Percentiles rank a stretch among this genome's conserved stretches.
phyloP scores from a whole-genome alignment of 2,329 filamentous ascomycete genomes.

The Trichocomaceae sp. region DNA sequence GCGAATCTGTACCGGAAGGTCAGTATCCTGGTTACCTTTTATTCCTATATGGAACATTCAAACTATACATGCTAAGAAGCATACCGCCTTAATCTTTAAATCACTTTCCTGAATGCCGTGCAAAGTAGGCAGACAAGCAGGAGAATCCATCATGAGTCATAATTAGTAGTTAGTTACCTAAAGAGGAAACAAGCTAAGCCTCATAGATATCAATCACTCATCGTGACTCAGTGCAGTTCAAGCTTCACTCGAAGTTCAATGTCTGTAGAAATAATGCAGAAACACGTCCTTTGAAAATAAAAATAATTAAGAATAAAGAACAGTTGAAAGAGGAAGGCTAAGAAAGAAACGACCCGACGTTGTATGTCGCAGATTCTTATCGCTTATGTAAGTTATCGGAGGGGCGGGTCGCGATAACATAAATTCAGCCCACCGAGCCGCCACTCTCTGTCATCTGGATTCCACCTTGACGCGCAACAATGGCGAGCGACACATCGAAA shows the following conservation, averaged over 20 bases:
- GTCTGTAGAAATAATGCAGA: too few relatives aligned
- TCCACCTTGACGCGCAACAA: neutral
- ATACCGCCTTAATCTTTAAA: too few relatives aligned
- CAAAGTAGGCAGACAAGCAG: neutral
- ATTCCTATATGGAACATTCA: too few relatives aligned
- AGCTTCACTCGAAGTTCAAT: neutral
- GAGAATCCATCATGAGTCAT: neutral
- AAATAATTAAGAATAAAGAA: neutral
- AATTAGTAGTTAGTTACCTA: neutral
- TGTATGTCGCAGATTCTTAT: neutral
- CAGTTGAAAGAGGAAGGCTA: neutral
- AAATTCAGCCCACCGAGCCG: neutral
- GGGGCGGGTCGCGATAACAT: neutral
- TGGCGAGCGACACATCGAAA: conserved; percentile 7
- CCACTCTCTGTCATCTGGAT: neutral
- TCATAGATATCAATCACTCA: neutral
- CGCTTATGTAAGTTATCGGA: neutral
- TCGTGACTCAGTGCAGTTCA: neutral
- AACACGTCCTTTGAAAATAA: neutral
- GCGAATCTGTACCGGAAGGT: conserved; percentile 55
- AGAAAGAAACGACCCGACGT: neutral
- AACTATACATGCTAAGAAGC: too few relatives aligned
- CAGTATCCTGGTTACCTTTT: conserved; percentile 9
- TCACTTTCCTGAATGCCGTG: neutral
- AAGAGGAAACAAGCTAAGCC: neutral